A percentile compares a stretch with the other conserved stretches of the same genome.
Evolutionary conservation across 768 basidiomycete species (phyloP).

Genomic region (Clavaria fumosa): DNA sequence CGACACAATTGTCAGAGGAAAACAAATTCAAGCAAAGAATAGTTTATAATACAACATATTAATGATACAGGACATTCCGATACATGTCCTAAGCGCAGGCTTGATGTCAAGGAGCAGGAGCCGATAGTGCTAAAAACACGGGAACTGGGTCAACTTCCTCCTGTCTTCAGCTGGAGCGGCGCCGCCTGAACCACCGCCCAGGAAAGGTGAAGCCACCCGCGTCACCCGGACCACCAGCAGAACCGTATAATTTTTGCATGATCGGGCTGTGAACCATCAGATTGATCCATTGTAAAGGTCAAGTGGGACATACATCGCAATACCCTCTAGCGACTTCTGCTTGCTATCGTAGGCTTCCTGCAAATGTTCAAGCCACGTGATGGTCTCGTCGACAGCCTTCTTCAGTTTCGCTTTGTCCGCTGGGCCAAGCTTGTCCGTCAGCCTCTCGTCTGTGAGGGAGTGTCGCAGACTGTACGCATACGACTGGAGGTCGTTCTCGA

Average conservation of each 20-base stretch:
- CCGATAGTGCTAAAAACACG: no score
- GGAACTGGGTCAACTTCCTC: conserved; percentile 8
- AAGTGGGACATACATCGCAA: conserved; percentile 39
- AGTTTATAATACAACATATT: no score
- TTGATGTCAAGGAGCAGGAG: no score
- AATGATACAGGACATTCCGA: no score
- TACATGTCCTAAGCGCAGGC: no score
- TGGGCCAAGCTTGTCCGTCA: conserved; percentile 75
- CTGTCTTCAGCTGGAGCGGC: conserved; percentile 4
- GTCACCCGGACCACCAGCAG: conserved; percentile 32
- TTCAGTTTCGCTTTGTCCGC: conserved; percentile 79
- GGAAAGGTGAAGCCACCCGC: conserved; percentile 21
- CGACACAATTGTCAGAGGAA: no score
- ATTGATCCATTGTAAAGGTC: no score
- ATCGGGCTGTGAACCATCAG: conserved; percentile 25
- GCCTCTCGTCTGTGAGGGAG: conserved; percentile 72
- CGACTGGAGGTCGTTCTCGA: conserved; percentile 90
- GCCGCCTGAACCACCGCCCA: conserved; percentile 28
- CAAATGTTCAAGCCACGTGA: conserved; percentile 73
- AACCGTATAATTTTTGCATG: conserved; percentile 63
- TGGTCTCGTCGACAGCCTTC: conserved; percentile 64
- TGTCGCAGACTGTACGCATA: conserved; percentile 93
- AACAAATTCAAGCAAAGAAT: no score
- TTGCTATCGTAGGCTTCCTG: conserved; percentile 82
- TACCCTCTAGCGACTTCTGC: conserved; percentile 81